Conservation (phyloP, 352 stramenopile species). For the Globisporangium nagaii region DNA sequence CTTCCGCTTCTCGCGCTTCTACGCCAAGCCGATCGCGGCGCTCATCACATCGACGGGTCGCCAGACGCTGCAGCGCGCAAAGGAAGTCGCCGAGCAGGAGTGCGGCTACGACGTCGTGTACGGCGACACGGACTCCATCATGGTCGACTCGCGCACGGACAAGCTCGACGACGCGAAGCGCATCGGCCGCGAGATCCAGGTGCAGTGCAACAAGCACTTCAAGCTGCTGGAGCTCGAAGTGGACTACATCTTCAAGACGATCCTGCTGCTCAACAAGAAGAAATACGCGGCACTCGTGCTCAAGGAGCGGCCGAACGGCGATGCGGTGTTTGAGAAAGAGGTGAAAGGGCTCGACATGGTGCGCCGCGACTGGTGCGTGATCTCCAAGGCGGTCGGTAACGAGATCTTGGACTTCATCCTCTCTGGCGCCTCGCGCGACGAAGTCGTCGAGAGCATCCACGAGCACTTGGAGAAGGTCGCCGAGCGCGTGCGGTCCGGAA, state of each 20-base stretch:
- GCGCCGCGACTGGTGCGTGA: slow-evolving; percentile 97
- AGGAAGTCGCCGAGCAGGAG: slow-evolving; percentile 96
- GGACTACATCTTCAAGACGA: slow-evolving; percentile 99
- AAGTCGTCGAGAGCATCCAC: slow-evolving; percentile 96
- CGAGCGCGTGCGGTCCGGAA: slow-evolving; percentile 90
- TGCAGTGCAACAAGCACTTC: slow-evolving; percentile 99
- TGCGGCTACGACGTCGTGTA: slow-evolving; percentile 99
- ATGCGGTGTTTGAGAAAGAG: slow-evolving; percentile 91
- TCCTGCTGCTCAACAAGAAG: slow-evolving; percentile 99
- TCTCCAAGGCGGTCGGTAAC: slow-evolving; percentile 96
- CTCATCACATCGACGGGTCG: slow-evolving; percentile 98
- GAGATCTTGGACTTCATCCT: slow-evolving; percentile 98
- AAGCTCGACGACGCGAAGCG: slow-evolving; percentile 91
- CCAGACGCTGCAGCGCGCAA: slow-evolving; percentile 97
- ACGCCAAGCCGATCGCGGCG: slow-evolving; percentile 97
- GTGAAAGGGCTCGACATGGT: slow-evolving; percentile 99
- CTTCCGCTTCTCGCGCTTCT: slow-evolving; percentile 98
- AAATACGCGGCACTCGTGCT: slow-evolving; percentile 99
- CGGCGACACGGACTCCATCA: slow-evolving; percentile 99
- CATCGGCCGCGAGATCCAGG: slow-evolving; percentile 94
- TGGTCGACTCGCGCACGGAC: slow-evolving; percentile 95
- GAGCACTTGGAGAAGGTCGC: slow-evolving; percentile 92
- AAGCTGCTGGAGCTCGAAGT: slow-evolving; percentile 99
- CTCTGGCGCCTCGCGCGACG: slow-evolving; percentile 90
- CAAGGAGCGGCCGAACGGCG: slow-evolving; percentile 65